These are phyloP conservation scores for Umbilicaria muhlenbergii DNA, from an alignment of 495 filamentous ascomycete genomes.

Conservation along the genomic window DNA sequence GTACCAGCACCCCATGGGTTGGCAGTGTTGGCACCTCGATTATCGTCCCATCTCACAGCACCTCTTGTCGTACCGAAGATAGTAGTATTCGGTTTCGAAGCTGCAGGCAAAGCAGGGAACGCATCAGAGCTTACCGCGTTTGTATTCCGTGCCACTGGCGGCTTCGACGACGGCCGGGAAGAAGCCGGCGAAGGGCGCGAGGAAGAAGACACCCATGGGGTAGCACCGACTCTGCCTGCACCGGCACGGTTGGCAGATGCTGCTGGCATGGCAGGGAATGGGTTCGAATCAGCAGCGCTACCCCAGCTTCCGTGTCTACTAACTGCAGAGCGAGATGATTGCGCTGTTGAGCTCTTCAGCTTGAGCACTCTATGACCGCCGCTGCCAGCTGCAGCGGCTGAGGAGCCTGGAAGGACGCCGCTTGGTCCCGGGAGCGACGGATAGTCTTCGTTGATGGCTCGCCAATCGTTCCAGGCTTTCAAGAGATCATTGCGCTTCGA, in stretches of 20 bases:
- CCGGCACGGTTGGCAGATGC: conserved; percentile 23
- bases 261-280: conserved; percentile 32
- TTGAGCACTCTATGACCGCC: conserved; percentile 47
- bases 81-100: conserved; percentile 60
- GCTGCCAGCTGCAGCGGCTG: conserved; percentile 22
- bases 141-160: conserved; percentile 10
- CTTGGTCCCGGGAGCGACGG: conserved; percentile 66
- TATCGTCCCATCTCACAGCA: conserved; percentile 52
- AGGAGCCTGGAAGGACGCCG: conserved; percentile 38
- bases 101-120: conserved; percentile 71
- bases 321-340: conserved; percentile 48
- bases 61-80: conserved; percentile 66
- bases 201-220: conserved; percentile 32
- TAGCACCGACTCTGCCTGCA: conserved; percentile 26
- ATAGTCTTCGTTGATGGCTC: conserved; percentile 90
- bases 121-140: conserved; percentile 33
- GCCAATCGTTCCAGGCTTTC: conserved; percentile 86
- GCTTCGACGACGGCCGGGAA: conserved; percentile 16
- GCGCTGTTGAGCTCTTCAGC: conserved; percentile 63
- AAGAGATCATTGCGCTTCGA: conserved; percentile 54
- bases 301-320: conserved; percentile 35
- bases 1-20: conserved; percentile 31
- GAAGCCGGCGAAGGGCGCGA: conserved; percentile 16
- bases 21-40: conserved; percentile 16
- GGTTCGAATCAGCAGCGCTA: conserved; percentile 19